A percentile compares a stretch with the other conserved stretches of the same genome.
Evolutionary conservation across 306 rosid genomes (phyloP).

Genomic region (Pyrus communis): DNA sequence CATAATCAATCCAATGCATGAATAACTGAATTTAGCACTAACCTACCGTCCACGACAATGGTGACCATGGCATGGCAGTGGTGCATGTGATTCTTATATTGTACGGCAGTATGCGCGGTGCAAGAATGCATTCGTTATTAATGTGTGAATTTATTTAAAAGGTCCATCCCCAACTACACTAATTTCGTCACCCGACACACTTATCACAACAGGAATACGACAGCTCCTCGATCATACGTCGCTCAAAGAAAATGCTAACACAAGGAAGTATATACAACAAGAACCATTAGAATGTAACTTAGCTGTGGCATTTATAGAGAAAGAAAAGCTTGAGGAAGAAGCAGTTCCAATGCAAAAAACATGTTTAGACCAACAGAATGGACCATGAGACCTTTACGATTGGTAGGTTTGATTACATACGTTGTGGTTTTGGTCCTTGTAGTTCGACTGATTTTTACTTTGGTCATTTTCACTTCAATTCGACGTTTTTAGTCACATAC

Average conservation of each 20-base stretch:
- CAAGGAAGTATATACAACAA: not conserved
- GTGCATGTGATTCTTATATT: not conserved
- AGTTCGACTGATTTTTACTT: too few relatives aligned
- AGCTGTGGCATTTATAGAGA: not conserved
- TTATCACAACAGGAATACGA: not conserved
- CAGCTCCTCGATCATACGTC: not conserved
- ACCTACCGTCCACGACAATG: not conserved
- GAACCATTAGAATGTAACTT: not conserved
- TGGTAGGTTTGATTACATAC: too few relatives aligned
- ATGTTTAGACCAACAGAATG: not conserved
- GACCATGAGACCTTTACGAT: not conserved
- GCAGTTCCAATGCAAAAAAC: too few relatives aligned
- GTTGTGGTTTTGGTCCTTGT: too few relatives aligned
- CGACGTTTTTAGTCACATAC: too few relatives aligned
- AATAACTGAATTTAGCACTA: not conserved
- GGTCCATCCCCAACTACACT: not conserved
- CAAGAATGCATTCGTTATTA: not conserved
- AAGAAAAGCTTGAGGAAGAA: not conserved
- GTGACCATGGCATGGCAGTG: not conserved
- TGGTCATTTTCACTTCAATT: too few relatives aligned
- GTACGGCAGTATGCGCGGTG: not conserved
- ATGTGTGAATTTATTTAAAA: not conserved
- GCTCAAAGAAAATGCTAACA: not conserved
- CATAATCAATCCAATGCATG: too few relatives aligned
- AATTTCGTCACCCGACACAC: not conserved